Evolutionary conservation across 495 filamentous ascomycete genomes (phyloP), one percentile per base, ranked within the genome.

Genomic region (Tuber brumale): DNA sequence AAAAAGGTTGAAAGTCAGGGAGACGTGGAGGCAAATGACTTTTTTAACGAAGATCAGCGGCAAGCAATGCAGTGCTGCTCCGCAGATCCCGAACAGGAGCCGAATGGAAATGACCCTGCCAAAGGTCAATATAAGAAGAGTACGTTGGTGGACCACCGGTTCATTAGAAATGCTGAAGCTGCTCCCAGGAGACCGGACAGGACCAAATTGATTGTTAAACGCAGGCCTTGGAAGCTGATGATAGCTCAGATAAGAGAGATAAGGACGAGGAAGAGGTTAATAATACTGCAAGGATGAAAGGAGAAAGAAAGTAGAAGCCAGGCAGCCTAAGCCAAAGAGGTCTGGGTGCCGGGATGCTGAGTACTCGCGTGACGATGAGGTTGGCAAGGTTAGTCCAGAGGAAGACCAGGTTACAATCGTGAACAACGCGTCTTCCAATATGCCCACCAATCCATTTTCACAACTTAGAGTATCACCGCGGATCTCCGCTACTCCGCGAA

Each of bases 101-200:
- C n/a, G n/a, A n/a, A n/a, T n/a, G n/a, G n/a, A n/a, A n/a, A n/a
- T n/a, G n/a, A 83, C 72, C 7, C 82, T 74, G 84, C 78, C 72
- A 82, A 81, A 43, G 83, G 85, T 23, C 85, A 84, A 72, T 83
- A 84, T 14, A 81, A 66, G 27, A 81, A 41, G 81, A 85, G 43
- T 14, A 86, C 81, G 70, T 85, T 97, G 14, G 86, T 89, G 79
- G 87, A 87, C 42, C 92, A 96, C 92, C 91, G 91, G 80, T 99
- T 98, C 82, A 99, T 99, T 96, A 89, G 90, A 78, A 93, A 90
- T 66, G 94, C 93, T 18, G 94, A 97, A 77, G 92, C 90, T 18
- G 86, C 89, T 57, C 88, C 88, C 77, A 94, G 90, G 82, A 89
- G 89, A 73, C 86, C 90, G 76, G 97, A 97, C 74, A 92, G 97